Evolutionary conservation across 345 rosid genomes (phyloP), one percentile per base, ranked within the genome.

Genomic region (Camelina hispida): DNA sequence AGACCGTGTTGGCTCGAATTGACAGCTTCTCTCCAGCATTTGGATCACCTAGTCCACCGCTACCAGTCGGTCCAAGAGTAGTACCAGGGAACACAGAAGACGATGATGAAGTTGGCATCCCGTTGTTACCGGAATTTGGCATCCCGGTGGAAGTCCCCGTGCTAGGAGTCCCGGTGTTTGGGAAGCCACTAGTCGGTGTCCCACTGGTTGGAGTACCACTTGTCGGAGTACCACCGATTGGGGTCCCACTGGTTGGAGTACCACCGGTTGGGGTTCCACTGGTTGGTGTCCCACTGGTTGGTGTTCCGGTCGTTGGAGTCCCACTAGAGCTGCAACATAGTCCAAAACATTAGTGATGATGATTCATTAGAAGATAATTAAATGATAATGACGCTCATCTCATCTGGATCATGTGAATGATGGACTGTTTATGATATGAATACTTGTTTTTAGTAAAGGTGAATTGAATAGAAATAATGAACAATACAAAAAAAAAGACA

Each of bases 21-120:
- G 53, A 76, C 34, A 76, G 6, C 37, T 34, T 46, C 51, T 53
- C 73, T 44, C 65, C 81, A 34, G 78, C 35, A 23, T 53, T 78
- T 5, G 73, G 74, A 78, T 78, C 81, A 0, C 53, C 57, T 3
- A 70, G 22, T 6, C 77, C 76, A 0, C 79, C 80, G 53, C 73
- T 66, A 6, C 81, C 81, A 3, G 60, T 67, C 9, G 81, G 81
- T 52, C 81, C 81, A 72, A 78, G 25, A 55, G 69, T 72, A 61
- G 81, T 78, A 0, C 81, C 81, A 0, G 81, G 81, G 68, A 78
- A 78, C 35, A 78, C 78, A 0, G 81, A 78, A 13, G 81, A 78
- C 0, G 81, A 67, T 0, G 81, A 78, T 3, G 81, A 78, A 43
- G 78, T 20, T 44, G 81, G 81, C 73, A 60, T 78, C 4, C 81